phyloP scores from a whole-genome alignment of 169 alveolate genomes.

The Plasmodium vivax region DNA sequence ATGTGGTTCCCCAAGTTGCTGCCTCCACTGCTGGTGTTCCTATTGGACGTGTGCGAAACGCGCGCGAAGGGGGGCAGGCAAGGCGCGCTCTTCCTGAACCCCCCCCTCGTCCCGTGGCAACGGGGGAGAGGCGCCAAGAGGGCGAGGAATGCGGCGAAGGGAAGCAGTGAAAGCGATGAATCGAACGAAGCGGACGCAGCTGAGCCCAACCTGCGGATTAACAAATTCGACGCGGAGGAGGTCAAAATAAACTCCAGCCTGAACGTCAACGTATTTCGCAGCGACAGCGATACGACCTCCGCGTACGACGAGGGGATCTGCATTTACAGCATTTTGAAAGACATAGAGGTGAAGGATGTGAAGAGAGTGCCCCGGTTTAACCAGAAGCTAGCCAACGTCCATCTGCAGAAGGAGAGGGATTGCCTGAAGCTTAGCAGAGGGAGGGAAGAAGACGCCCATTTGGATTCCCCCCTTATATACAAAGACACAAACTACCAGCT shows the following conservation, averaged over 20 bases:
- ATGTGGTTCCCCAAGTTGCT: background rate
- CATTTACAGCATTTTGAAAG: constrained; percentile 7
- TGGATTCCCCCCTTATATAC: constrained; percentile 14
- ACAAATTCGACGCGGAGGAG: constrained; percentile 21
- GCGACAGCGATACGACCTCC: background rate
- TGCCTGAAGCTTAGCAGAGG: background rate
- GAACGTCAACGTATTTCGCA: constrained; percentile 37
- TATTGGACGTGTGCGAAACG: background rate
- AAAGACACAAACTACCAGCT: constrained; percentile 18
- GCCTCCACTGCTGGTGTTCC: background rate
- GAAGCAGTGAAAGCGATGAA: no score
- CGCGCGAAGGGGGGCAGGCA: background rate
- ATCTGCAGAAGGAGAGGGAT: background rate
- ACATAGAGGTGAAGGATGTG: constrained; percentile 31
- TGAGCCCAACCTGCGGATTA: background rate
- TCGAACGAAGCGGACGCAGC: background rate
- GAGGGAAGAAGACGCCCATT: background rate
- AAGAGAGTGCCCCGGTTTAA: constrained; percentile 3
- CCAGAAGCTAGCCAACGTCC: background rate
- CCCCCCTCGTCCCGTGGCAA: background rate
- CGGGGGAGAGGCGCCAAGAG: background rate
- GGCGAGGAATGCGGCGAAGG: background rate
- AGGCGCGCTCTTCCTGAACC: background rate
- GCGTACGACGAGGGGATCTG: constrained; percentile 37
- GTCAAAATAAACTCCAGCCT: constrained; percentile 24